Conservation (phyloP, 768 basidiomycete species). For the Termitomyces sp. region DNA sequence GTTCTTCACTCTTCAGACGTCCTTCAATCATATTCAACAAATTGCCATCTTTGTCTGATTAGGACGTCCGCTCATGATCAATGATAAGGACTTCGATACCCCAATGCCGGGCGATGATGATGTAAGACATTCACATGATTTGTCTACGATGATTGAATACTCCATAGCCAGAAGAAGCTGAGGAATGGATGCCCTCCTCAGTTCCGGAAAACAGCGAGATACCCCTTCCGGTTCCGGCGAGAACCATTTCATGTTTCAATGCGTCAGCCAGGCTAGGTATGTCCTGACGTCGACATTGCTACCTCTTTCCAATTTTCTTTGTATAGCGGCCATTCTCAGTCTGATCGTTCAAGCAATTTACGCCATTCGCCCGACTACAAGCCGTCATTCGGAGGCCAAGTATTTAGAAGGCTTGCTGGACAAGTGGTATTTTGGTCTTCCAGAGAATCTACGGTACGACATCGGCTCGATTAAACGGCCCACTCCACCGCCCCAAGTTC, state of each 20-base stretch:
- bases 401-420: constrained; percentile 58
- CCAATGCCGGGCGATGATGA: constrained; percentile 56
- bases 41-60: constrained; percentile 3
- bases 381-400: constrained; percentile 52
- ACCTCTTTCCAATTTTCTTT: constrained; percentile 5
- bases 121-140: constrained; percentile 25
- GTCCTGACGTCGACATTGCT: constrained; percentile 17
- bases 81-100: constrained; percentile 74
- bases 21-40: background rate
- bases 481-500: constrained; percentile 53
- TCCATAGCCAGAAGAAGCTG: constrained; percentile 57
- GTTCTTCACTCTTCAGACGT: constrained; percentile 10
- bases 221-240: constrained; percentile 34
- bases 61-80: constrained; percentile 71
- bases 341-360: constrained; percentile 69
- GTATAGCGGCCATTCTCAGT: constrained; percentile 60
- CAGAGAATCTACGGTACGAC: constrained; percentile 63
- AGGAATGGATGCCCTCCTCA: constrained; percentile 38
- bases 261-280: constrained; percentile 68
- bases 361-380: constrained; percentile 49
- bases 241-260: constrained; percentile 70
- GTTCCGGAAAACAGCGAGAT: constrained; percentile 20
- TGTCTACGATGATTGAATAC: background rate
- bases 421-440: constrained; percentile 71
- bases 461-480: constrained; percentile 36